Evolutionary conservation across 2,329 filamentous ascomycete genomes (phyloP), one percentile per base, ranked within the genome.

Genomic region (Paramyrothecium roridum): DNA sequence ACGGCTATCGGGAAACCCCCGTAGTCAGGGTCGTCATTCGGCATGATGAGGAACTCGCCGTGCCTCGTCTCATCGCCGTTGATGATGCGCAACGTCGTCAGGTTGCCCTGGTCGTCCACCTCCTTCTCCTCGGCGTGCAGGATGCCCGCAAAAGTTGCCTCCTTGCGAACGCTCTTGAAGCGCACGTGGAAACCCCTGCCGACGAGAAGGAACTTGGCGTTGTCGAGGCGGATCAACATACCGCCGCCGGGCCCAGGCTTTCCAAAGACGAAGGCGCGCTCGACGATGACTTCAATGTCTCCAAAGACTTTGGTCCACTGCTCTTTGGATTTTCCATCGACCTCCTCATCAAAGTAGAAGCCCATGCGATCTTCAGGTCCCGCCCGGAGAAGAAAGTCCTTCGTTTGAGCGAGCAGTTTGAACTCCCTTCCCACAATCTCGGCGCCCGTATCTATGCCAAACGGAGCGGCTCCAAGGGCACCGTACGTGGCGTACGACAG

Each of bases 1-100:
- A 84, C 75, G 23, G 74, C 75, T 33, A 83, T 83, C 1, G 80
- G 80, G 55, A 83, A 83, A 0, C 77, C 78, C 1, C 80, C 81
- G 62, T 83, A 83, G 57, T 83, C 80, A 0, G 80, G 80, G 34
- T 81, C 72, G 34, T 82, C 77, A 55, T 76, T 80, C 1, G 79
- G 82, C 82, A 85, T 85, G 59, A 83, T 79, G 19, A 74, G 62
- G 50, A 74, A 77, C 49, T 68, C 67, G 2, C 80, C 80, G 59
- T 69, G 70, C 46, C 73, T 63, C 1, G 73, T 76, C 64, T 76
- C 74, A 53, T 76, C 74, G 10, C 74, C 74, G 37, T 76, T 75
- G 3, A 76, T 40, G 0, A 68, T 59, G 12, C 72, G 59, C 43
- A 68, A 48, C 11, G 71, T 74, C 50, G 50, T 48, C n/a, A 76